Evolutionary conservation across 2,329 filamentous ascomycete genomes (phyloP).

Genomic region (Clonostachys chloroleuca): DNA sequence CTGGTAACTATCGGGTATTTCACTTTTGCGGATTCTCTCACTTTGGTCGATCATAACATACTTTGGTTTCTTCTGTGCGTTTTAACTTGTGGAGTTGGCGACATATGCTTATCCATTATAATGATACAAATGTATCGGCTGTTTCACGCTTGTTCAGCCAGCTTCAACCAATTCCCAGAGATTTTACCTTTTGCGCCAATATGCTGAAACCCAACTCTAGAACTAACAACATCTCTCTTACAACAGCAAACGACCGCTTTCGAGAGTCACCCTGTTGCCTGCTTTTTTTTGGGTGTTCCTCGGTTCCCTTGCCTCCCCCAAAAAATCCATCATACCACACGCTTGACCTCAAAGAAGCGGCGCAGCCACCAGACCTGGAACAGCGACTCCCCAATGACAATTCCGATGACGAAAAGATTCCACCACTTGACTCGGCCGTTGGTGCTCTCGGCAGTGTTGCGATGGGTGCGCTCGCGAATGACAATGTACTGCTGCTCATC

Average conservation of each 20-base stretch:
- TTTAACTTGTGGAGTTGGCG: too few relatives aligned
- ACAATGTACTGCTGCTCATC: constrained; percentile 98
- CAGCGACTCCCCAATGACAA: constrained; percentile 85
- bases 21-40: too few relatives aligned
- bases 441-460: constrained; percentile 98
- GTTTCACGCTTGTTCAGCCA: too few relatives aligned
- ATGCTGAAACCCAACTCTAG: background rate
- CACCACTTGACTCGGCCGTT: constrained; percentile 99
- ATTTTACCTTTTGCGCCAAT: background rate
- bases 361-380: constrained; percentile 99
- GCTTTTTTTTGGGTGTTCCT: background rate
- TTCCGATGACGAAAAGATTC: constrained; percentile 92
- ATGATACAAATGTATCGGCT: too few relatives aligned
- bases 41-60: too few relatives aligned
- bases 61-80: too few relatives aligned
- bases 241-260: background rate
- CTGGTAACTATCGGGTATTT: too few relatives aligned
- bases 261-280: too few relatives aligned
- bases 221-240: background rate
- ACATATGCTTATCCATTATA: too few relatives aligned
- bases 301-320: background rate
- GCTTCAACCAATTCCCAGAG: too few relatives aligned
- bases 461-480: constrained; percentile 88
- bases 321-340: constrained; percentile 46
- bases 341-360: constrained; percentile 90